phyloP scores from a whole-genome alignment of 495 filamentous ascomycete species.

The Durotheca rogersii region DNA sequence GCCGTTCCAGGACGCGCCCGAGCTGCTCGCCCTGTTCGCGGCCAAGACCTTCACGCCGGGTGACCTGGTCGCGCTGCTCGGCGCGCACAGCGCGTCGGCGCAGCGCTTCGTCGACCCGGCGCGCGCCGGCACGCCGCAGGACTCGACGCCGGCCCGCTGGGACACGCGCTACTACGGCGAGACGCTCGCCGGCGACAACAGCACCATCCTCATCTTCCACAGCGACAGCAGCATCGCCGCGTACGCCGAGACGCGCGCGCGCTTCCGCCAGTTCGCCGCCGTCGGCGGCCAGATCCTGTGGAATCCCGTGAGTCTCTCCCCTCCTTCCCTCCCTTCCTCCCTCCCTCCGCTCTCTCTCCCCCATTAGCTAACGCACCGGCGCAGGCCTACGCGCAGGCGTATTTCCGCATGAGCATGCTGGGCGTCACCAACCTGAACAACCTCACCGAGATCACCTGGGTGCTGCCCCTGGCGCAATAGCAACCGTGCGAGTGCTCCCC shows the following conservation, averaged over 20 bases:
- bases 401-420: conserved; percentile 43
- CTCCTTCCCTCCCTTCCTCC: no score
- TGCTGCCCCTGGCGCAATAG: conserved; percentile 31
- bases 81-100: conserved; percentile 49
- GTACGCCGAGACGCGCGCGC: conserved; percentile 35
- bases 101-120: conserved; percentile 47
- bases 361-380: background rate
- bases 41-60: conserved; percentile 51
- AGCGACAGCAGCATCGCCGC: conserved; percentile 45
- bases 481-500: no score
- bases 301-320: conserved; percentile 34
- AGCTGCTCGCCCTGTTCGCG: conserved; percentile 43
- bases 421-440: conserved; percentile 46
- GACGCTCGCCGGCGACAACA: conserved; percentile 40
- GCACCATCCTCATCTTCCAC: conserved; percentile 46
- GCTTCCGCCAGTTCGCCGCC: conserved; percentile 37
- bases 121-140: conserved; percentile 37
- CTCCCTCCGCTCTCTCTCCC: no score
- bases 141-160: conserved; percentile 40
- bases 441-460: conserved; percentile 41
- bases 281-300: conserved; percentile 32
- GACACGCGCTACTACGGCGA: conserved; percentile 48
- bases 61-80: conserved; percentile 51
- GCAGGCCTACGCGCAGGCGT: conserved; percentile 41
- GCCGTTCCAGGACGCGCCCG: conserved; percentile 24